A percentile compares a stretch with the other conserved stretches of the same genome.
phyloP scores from a whole-genome alignment of 2,329 filamentous ascomycete species.

The Rutstroemia sp. region DNA sequence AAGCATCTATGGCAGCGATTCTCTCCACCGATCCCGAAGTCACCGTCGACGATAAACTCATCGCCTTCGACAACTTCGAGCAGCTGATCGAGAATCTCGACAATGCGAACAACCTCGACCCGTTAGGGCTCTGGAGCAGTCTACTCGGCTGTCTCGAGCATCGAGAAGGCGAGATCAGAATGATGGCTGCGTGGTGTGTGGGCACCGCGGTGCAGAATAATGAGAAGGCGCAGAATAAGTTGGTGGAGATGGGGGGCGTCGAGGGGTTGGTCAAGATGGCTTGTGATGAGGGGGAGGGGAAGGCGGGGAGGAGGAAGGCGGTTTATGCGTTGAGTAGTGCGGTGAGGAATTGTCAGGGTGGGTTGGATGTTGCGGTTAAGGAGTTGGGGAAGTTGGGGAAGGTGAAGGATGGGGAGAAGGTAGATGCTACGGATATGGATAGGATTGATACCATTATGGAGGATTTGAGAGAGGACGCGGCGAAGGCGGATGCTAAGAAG shows the following conservation, averaged over 20 bases:
- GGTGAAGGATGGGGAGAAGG: slow-evolving; percentile 37
- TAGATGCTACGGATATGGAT: slow-evolving; percentile 86
- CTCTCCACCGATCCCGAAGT: slow-evolving; percentile 52
- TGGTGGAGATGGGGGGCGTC: slow-evolving; percentile 57
- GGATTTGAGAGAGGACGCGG: slow-evolving; percentile 49
- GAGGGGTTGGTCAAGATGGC: slow-evolving; percentile 60
- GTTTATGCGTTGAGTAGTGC: slow-evolving; percentile 82
- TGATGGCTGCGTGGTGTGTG: slow-evolving; percentile 88
- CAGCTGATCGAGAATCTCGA: slow-evolving; percentile 87
- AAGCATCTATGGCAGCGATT: slow-evolving; percentile 71
- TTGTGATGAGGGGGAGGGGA: slow-evolving; percentile 49
- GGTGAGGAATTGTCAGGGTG: slow-evolving; percentile 83
- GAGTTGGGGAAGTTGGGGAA: slow-evolving; percentile 48
- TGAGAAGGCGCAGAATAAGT: slow-evolving; percentile 69
- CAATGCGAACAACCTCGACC: slow-evolving; percentile 90
- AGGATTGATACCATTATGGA: slow-evolving; percentile 70
- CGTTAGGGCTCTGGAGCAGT: slow-evolving; percentile 73
- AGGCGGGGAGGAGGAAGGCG: slow-evolving; percentile 73
- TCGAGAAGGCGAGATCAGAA: slow-evolving; percentile 64
- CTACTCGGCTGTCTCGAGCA: slow-evolving; percentile 63
- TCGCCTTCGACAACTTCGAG: slow-evolving; percentile 92
- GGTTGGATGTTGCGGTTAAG: slow-evolving; percentile 60
- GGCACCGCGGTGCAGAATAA: slow-evolving; percentile 98
- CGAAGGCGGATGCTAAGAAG: slow-evolving; percentile 6
- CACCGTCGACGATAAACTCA: slow-evolving; percentile 66